Evolutionary conservation across 2,329 filamentous ascomycete species (phyloP).

Genomic region (Cytospora chrysosperma): DNA sequence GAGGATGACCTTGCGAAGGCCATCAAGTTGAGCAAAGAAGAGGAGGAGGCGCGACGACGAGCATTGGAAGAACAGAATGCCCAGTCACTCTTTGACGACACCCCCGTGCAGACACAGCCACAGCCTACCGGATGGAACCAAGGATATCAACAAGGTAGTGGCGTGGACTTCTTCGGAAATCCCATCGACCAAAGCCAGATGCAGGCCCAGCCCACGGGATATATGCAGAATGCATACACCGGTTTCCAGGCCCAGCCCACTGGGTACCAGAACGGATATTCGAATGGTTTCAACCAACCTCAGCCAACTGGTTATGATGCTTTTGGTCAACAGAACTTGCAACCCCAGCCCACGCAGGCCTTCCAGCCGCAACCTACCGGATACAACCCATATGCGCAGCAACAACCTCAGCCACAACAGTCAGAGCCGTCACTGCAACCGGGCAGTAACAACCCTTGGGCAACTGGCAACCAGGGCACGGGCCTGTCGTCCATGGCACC

Average conservation of each 20-base stretch:
- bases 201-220: constrained; percentile 80
- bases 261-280: constrained; percentile 61
- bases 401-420: constrained; percentile 49
- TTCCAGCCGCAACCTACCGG: constrained; percentile 54
- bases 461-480: constrained; percentile 58
- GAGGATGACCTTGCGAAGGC: constrained; percentile 94
- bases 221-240: constrained; percentile 56
- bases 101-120: constrained; percentile 63
- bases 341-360: constrained; percentile 37
- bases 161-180: constrained; percentile 97
- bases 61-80: constrained; percentile 87
- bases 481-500: constrained; percentile 67
- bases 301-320: constrained; percentile 68
- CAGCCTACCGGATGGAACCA: constrained; percentile 91
- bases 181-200: constrained; percentile 77
- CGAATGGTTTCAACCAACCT: constrained; percentile 67
- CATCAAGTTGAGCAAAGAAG: constrained; percentile 89
- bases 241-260: constrained; percentile 51
- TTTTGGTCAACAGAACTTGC: constrained; percentile 56
- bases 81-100: constrained; percentile 84
- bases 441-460: constrained; percentile 95
- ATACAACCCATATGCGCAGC: constrained; percentile 53
- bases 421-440: constrained; percentile 64
- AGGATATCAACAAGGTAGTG: constrained; percentile 94
- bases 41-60: constrained; percentile 84